Evolutionary conservation across 495 filamentous ascomycete species (phyloP).

Genomic region (Amorphotheca resinae): DNA sequence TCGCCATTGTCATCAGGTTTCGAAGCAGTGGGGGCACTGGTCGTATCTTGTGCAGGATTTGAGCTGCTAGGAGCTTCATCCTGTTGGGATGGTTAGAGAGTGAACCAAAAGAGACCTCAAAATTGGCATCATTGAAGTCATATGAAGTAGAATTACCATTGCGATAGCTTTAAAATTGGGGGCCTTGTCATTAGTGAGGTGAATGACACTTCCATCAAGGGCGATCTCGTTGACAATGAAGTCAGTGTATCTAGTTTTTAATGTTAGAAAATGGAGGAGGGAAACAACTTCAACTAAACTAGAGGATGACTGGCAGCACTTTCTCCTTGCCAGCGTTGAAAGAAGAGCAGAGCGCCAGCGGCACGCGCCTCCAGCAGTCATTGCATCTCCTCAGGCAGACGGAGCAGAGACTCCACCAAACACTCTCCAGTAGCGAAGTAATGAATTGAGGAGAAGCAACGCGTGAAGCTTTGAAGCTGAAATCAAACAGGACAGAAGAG

Average conservation of each 20-base stretch:
- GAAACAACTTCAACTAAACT: no score
- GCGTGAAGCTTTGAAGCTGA: no score
- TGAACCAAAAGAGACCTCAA: not conserved
- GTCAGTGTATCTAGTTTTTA: conserved; percentile 63
- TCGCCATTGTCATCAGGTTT: not conserved
- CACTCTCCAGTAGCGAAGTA: no score
- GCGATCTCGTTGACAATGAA: conserved; percentile 91
- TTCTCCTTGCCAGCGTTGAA: not conserved
- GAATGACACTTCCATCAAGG: conserved; percentile 64
- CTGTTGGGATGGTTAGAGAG: not conserved
- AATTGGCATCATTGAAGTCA: not conserved
- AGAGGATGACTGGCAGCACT: not conserved
- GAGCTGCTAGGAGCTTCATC: not conserved
- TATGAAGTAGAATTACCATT: not conserved
- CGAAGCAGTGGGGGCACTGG: not conserved
- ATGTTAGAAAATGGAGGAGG: conserved; percentile 7
- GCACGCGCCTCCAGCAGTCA: no score
- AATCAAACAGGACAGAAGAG: no score
- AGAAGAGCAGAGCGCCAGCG: no score
- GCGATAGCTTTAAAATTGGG: conserved; percentile 1
- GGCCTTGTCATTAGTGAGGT: conserved; percentile 43
- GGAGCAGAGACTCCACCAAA: no score
- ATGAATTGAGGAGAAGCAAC: no score
- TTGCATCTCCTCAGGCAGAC: no score
- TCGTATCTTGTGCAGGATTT: not conserved